Base-by-base conservation (phyloP, 2,329 filamentous ascomycete genomes). In the Coleophoma crateriformis region DNA sequence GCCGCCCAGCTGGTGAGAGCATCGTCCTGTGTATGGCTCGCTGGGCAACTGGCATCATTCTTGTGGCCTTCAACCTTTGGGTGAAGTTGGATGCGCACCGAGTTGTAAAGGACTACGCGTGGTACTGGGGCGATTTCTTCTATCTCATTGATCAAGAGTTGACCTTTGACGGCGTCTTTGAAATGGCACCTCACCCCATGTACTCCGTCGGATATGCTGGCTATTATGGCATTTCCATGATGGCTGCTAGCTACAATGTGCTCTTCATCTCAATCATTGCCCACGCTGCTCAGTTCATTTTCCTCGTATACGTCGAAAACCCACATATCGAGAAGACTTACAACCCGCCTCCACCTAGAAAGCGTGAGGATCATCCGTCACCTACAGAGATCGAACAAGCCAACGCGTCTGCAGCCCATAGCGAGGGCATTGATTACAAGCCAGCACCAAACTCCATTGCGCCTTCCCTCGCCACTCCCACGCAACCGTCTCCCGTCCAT, bases 121-220 rank as follows among this genome's bases (percentile, higher is more conserved):
- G 94, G 94, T 99, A 97, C 71, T 99, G 94, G 94, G 94, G 94
- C 54, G 94, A 99, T 70, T 97, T 97, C 72, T 99, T 97, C 77
- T 99, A 90, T 71, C 84, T 99, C 64, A 89, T 99, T 67, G 94
- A 99, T 70, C 91, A 97, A 71, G 90, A 96, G 65, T 77, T 99
- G 67, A 97, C 91, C 45, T 99, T 99, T 68, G 94, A 99, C 65
- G 94, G 94, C 50, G 94, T 99, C 55, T 99, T 97, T 67, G 94
- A 99, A 72, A 95, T 99, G 85, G 94, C 94, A 17, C 94, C 94
- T 33, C 94, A 97, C 67, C 92, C 92, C 55, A 97, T 97, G 92
- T 97, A 97, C 72, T 96, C 91, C 49, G 92, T 97, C 62, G 94
- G 94, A 37, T 99, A 99, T 69, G 90, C 90, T 47, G 94, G 94